phyloP scores from a whole-genome alignment of 2,329 filamentous ascomycete species.

The Pestalotiopsis sp. region DNA sequence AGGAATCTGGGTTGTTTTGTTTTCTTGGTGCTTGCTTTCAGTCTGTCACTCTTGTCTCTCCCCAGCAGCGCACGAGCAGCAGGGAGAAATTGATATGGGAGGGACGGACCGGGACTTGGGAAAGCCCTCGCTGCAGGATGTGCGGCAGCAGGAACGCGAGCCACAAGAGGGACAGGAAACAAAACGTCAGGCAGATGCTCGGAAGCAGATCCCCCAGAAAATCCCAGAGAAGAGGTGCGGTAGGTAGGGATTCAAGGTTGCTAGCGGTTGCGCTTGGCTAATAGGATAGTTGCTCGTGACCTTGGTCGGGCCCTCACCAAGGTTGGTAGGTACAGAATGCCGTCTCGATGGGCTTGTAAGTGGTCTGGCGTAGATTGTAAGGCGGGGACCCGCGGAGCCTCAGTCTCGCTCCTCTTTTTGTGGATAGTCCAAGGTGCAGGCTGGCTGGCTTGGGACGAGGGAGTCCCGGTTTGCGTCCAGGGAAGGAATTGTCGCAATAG shows the following conservation, averaged over 20 bases:
- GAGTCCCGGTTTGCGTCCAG: background rate
- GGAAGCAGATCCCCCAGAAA: constrained; percentile 10
- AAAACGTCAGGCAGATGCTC: constrained; percentile 2
- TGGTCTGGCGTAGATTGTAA: constrained; percentile 19
- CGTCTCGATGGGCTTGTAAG: constrained; percentile 12
- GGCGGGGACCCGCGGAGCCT: constrained; percentile 19
- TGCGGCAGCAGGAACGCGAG: constrained; percentile 2
- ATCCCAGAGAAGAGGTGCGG: constrained; percentile 12
- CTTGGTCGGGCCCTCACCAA: constrained; percentile 10
- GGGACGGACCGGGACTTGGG: constrained; percentile 1
- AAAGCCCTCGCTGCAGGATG: constrained; percentile 5
- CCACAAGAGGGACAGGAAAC: constrained; percentile 4
- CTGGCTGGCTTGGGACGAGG: constrained; percentile 10
- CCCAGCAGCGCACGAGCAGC: background rate
- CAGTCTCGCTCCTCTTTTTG: constrained; percentile 19
- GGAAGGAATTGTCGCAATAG: constrained; percentile 5
- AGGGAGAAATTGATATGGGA: background rate
- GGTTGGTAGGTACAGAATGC: constrained; percentile 12
- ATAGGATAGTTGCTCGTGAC: constrained; percentile 15
- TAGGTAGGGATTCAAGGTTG: constrained; percentile 9
- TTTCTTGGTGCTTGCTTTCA: background rate
- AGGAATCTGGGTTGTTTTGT: background rate
- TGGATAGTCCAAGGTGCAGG: constrained; percentile 13
- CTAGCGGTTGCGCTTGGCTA: constrained; percentile 17
- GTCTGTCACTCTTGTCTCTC: background rate